Base-by-base conservation (phyloP, 352 stramenopile species). In the Phytopythium helicoides region DNA sequence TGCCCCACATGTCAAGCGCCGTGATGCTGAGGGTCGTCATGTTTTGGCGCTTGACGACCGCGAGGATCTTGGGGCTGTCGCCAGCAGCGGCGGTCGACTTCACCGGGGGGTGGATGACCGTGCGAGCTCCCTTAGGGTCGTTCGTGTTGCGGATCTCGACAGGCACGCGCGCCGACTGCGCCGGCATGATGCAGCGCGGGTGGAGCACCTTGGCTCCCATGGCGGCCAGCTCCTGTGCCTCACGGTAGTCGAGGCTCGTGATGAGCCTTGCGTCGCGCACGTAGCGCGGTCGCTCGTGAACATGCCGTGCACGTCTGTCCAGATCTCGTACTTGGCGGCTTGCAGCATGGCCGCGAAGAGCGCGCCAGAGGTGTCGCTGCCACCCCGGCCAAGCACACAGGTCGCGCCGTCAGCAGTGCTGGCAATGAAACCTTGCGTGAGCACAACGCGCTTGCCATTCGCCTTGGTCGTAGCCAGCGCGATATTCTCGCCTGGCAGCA, bases 101-200 rank as follows among this genome's bases (percentile, higher is more conserved):
- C 0, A 47, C 60, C 37, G 67, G 53, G 4, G 74, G 64, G 47
- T 74, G 73, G 58, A 94, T 94, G n/a, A 84, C 63, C 19, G 83
- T 94, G 56, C 86, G 87, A 26, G 73, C 81, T 23, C 83, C 83
- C 6, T 55, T 64, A 2, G 90, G 81, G 70, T 99, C 96, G 61
- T 99, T 98, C 2, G 95, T 99, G 67, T 99, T 99, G 40, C 89
- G 87, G 66, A 99, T 98, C 52, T 96, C 97, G 34, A 99, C 87
- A 0, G 96, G 96, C 36, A 99, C 96, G 53, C 83, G 88, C 8
- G 71, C 83, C 59, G 77, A 87, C 45, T 94, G 76, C n/a, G 84
- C 88, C 0, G 92, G 90, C 28, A 80, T 78, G 44, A 95, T 92
- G 68, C 86, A 95, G 6, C 86, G 78, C 31, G 87, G 86, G 49